Evolutionary conservation across 2,329 filamentous ascomycete species (phyloP), one percentile per base, ranked within the genome.

Genomic region (Talaromyces sp.): DNA sequence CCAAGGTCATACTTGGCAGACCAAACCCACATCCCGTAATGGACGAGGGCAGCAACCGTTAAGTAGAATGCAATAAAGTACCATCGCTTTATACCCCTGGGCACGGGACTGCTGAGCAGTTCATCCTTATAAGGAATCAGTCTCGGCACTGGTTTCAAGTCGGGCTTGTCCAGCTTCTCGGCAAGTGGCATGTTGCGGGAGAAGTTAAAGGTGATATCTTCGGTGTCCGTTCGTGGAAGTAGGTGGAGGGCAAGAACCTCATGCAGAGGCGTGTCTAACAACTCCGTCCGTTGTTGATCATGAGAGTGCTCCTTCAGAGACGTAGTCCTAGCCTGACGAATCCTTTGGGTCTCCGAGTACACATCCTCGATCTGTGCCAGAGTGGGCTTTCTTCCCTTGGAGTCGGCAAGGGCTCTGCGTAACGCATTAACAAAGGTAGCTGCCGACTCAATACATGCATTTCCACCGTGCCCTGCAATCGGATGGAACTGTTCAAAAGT

Each of bases 131-230:
- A 52, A 6, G 19, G 49, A 6, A 56, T n/a, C n/a, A 56, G 24
- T 38, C 17, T 13, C n/a, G 55, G 31, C 14, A 19, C 24, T 14
- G 10, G 14, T 7, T 10, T 6, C 19, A 43, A 21, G 8, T 32
- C 17, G 13, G 38, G 29, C 14, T n/a, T 57, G 56, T 58, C 58
- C 14, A 64, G 55, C 58, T 58, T 63, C 43, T 63, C 55, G 9
- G 58, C 63, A 13, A 62, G 62, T 19, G 58, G 58, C 46, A 63
- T 62, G 32, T 59, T 55, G 27, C 43, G 62, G 14, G 62, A 62
- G 32, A 63, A 51, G 27, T 56, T 61, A 46, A 62, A 56, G 38
- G 52, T 56, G 24, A 63, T 46, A 43, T 56, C 56, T 29, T 63
- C 59, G 4, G 31, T 55, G 52, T 52, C 52, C 5, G 26, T 63